These are phyloP conservation scores for Spergularia marina DNA, from an alignment of 148 eudicot genomes.

Conservation along the genomic window DNA sequence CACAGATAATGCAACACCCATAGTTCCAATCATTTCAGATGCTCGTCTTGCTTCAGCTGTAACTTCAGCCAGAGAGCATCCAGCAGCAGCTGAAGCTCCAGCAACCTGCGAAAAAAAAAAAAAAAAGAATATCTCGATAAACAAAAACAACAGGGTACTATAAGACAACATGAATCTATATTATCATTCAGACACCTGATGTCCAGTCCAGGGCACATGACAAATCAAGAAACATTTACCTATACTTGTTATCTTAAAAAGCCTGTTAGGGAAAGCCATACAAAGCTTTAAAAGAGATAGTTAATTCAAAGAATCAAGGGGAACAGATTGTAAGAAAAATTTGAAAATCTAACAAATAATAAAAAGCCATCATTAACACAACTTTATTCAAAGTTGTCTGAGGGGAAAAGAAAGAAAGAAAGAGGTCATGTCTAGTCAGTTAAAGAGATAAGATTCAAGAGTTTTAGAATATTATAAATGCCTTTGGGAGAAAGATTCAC, in stretches of 20 bases:
- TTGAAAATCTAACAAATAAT: too few species aligned
- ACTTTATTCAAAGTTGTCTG: too few species aligned
- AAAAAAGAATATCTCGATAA: not conserved
- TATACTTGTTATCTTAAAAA: not conserved
- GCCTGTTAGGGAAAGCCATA: too few species aligned
- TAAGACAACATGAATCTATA: not conserved
- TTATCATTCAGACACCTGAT: not conserved
- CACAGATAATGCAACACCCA: constrained; percentile 97
- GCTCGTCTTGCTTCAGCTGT: constrained; percentile 83
- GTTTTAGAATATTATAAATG: too few species aligned
- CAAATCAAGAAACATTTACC: not conserved
- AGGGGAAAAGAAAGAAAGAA: too few species aligned
- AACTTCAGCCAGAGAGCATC: constrained; percentile 75
- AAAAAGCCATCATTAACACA: too few species aligned
- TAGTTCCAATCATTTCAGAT: constrained; percentile 87
- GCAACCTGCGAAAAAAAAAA: constrained; percentile 54
- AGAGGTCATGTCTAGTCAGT: too few species aligned
- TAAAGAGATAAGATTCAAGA: too few species aligned
- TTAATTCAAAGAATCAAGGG: too few species aligned
- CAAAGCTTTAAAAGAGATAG: too few species aligned
- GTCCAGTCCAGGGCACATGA: not conserved
- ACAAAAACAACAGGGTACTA: not conserved
- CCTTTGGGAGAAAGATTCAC: too few species aligned
- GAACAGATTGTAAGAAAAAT: too few species aligned
- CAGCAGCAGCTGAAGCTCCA: constrained; percentile 94